Base-by-base conservation (phyloP, 768 basidiomycete genomes). In the Serpula lacrymans region DNA sequence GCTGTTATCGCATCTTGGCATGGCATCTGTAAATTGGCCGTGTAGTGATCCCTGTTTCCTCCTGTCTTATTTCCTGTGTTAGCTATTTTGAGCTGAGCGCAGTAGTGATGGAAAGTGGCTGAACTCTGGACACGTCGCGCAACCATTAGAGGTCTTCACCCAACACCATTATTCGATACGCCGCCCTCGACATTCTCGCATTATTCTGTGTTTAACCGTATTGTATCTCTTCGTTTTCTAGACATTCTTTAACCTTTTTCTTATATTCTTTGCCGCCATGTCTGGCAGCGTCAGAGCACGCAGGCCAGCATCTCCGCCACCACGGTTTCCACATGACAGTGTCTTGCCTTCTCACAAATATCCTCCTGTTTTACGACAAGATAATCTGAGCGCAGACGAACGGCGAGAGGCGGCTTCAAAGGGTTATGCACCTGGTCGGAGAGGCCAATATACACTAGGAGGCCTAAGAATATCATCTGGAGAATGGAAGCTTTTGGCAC, bases 401-500 rank as follows among this genome's bases (percentile, higher is more conserved):
- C 73, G 82, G 39, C 71, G 82, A 48, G 79, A 76, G 24, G 81
- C 80, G 13, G 85, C 82, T 1, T 74, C 82, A n/a, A 77, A 76
- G 48, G 81, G 83, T 2, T 74, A 76, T 42, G 65, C 64, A 8
- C 79, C 81, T 21, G 68, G 70, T 26, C 69, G 74, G 41, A 68
- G 63, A 45, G 70, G 70, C 36, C 45, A 55, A 24, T 66, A 67
- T 47, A 67, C 78, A 7, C 54, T 72, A 1, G 86, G 86, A 38
- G 87, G 84, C 21, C 62, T 84, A 40, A 77, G 72, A 51, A 56
- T 90, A 26, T 76, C 81, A 16, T 60, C 68, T 3, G 88, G 78
- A 29, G 93, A 95, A 55, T 85, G 78, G 77, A 87, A 84, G 55
- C 63, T 93, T 34, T 66, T 96, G 6, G 58, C 78, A 13, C 54